These are phyloP conservation scores for Polygonum maritimum DNA, from an alignment of 148 eudicot genomes.

Conservation along the genomic window DNA sequence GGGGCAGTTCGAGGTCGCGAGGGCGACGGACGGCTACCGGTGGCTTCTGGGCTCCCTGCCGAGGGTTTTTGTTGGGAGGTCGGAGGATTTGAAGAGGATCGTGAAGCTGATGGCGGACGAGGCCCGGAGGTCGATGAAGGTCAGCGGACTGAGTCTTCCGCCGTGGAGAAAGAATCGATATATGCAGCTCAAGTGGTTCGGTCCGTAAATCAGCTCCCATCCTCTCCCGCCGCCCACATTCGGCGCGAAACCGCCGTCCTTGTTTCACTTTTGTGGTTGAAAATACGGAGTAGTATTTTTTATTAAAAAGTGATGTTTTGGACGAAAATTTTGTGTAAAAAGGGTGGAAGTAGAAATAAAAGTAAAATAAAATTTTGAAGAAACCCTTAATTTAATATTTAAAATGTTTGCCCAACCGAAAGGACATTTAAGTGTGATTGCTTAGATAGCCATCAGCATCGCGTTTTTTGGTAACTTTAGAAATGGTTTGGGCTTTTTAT, in stretches of 20 bases:
- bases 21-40: slow-evolving; percentile 16
- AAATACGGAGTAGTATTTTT: too few relatives aligned
- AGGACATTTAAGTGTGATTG: too few relatives aligned
- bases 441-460: background rate
- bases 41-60: slow-evolving; percentile 19
- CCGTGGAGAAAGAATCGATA: slow-evolving; percentile 24
- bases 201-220: background rate
- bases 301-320: too few relatives aligned
- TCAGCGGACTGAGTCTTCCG: slow-evolving; percentile 17
- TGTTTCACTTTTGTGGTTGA: too few relatives aligned
- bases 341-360: too few relatives aligned
- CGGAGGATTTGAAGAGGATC: slow-evolving; percentile 11
- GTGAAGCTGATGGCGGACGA: slow-evolving; percentile 19
- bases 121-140: slow-evolving; percentile 16
- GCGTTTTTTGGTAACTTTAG: background rate
- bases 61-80: slow-evolving; percentile 11
- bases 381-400: too few relatives aligned
- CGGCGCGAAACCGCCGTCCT: too few relatives aligned
- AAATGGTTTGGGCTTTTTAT: background rate
- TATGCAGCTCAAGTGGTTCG: slow-evolving; percentile 26
- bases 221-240: background rate
- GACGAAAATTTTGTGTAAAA: too few relatives aligned
- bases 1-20: slow-evolving; percentile 20
- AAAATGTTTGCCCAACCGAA: too few relatives aligned
- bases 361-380: too few relatives aligned